Conservation (phyloP, 495 filamentous ascomycete genomes). For the Podospora bellae-mahoneyi region DNA sequence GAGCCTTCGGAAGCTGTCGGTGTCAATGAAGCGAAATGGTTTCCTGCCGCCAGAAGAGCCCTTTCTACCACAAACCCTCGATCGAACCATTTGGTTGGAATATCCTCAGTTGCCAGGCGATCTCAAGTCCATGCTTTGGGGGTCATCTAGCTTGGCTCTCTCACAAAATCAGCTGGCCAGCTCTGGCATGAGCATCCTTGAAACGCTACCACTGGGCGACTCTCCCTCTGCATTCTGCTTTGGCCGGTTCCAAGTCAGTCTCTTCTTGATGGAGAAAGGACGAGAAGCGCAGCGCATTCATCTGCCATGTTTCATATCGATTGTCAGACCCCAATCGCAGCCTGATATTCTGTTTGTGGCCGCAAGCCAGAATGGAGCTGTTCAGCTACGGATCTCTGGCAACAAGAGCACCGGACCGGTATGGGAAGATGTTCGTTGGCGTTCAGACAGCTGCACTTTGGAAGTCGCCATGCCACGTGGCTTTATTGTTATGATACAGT, state of each 20-base stretch:
- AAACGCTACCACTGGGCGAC: conserved; percentile 73
- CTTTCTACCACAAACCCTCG: conserved; percentile 61
- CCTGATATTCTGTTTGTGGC: conserved; percentile 65
- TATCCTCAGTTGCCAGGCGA: conserved; percentile 69
- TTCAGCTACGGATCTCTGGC: conserved; percentile 69
- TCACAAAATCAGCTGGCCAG: conserved; percentile 31
- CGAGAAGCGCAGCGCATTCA: conserved; percentile 59
- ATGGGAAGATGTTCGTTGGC: conserved; percentile 81
- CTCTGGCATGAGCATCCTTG: conserved; percentile 49
- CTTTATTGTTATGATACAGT: conserved; percentile 64
- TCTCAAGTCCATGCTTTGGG: conserved; percentile 61
- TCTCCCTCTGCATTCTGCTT: conserved; percentile 67
- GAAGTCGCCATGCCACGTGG: conserved; percentile 64
- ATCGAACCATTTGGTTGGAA: conserved; percentile 71
- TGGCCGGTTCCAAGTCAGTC: conserved; percentile 66
- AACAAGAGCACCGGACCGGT: conserved; percentile 64
- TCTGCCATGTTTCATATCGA: conserved; percentile 68
- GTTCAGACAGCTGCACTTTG: conserved; percentile 56
- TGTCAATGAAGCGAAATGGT: conserved; percentile 78
- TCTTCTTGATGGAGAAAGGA: conserved; percentile 65
- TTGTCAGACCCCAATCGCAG: conserved; percentile 64
- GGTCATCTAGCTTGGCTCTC: conserved; percentile 50
- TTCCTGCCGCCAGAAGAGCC: conserved; percentile 64
- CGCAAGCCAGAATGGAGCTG: conserved; percentile 69
- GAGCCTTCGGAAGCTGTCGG: conserved; percentile 65